phyloP scores from a whole-genome alignment of 2,329 filamentous ascomycete genomes.

The Chaetomiaceae sp. region DNA sequence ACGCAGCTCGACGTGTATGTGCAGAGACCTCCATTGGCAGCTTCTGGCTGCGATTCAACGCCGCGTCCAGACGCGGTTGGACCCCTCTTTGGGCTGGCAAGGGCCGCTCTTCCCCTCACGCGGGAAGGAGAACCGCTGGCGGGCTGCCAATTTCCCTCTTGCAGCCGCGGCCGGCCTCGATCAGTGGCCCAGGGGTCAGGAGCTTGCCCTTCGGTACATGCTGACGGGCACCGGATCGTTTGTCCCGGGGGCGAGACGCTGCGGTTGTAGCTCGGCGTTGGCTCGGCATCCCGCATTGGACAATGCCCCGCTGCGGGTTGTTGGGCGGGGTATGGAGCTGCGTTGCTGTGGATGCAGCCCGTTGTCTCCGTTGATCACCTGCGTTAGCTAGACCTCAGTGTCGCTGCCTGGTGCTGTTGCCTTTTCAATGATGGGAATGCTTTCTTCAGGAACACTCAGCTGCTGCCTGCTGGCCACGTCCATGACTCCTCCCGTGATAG shows the following conservation, averaged over 20 bases:
- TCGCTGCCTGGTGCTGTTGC: too few relatives aligned
- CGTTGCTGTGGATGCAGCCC: background rate
- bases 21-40: slow-evolving; percentile 3
- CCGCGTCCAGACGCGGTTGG: background rate
- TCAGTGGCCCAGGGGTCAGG: slow-evolving; percentile 4
- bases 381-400: too few relatives aligned
- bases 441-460: too few relatives aligned
- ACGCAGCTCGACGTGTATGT: background rate
- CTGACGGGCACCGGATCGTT: background rate
- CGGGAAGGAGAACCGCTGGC: slow-evolving; percentile 2
- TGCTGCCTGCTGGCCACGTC: too few relatives aligned
- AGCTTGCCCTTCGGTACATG: slow-evolving; percentile 14
- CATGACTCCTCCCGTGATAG: too few relatives aligned
- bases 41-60: too few relatives aligned
- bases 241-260: background rate
- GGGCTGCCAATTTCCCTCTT: background rate
- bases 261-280: slow-evolving; percentile 24
- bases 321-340: slow-evolving; percentile 14
- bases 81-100: background rate
- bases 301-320: background rate
- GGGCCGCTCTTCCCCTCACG: slow-evolving; percentile 5
- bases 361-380: too few relatives aligned
- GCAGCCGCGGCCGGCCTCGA: background rate
- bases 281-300: slow-evolving; percentile 18
- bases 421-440: too few relatives aligned